Conservation (phyloP, 352 stramenopile genomes). For the Aphanomyces cochlioides region DNA sequence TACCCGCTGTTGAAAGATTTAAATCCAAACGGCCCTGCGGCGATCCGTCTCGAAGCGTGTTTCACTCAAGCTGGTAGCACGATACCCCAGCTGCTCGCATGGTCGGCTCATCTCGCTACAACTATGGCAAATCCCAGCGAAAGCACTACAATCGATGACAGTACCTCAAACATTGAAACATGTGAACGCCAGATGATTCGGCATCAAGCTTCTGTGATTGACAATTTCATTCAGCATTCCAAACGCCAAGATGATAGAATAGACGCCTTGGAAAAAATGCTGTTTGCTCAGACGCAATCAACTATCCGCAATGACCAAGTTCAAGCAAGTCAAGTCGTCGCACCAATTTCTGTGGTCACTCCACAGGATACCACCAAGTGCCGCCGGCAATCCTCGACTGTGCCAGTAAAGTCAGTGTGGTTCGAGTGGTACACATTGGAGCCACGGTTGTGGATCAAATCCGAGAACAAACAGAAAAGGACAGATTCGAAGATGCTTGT, state of each 20-base stretch:
- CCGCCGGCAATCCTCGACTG: neutral
- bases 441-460: conserved; percentile 28
- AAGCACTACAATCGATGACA: neutral
- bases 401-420: conserved; percentile 16
- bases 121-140: neutral
- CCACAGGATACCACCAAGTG: neutral
- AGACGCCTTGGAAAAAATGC: neutral
- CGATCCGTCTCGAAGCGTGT: neutral
- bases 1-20: neutral
- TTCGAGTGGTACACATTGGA: conserved; percentile 36
- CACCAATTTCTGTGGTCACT: neutral
- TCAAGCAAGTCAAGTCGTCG: neutral
- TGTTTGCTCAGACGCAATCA: neutral
- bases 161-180: neutral
- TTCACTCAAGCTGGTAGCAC: neutral
- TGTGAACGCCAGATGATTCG: neutral
- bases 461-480: conserved; percentile 18
- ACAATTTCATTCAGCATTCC: neutral
- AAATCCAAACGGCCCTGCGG: neutral
- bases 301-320: neutral
- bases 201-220: neutral
- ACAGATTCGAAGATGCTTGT: conserved; percentile 34
- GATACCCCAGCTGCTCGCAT: neutral
- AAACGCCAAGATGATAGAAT: neutral
- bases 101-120: neutral